Evolutionary conservation across 495 filamentous ascomycete species (phyloP), one percentile per base, ranked within the genome.

Genomic region (Aspergillus bridgeri): DNA sequence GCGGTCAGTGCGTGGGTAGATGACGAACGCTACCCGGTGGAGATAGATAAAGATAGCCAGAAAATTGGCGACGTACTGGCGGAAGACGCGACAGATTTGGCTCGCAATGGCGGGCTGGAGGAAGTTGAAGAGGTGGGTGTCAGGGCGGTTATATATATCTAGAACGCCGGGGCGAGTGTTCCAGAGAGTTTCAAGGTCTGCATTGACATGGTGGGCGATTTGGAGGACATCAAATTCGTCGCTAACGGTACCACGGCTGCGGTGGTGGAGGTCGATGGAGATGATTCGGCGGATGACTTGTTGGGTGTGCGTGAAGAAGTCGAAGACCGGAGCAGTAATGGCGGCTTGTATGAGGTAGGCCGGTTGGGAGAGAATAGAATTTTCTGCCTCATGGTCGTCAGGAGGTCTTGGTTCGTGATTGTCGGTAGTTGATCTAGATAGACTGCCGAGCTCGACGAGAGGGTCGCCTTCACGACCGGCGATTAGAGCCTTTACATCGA

Each of bases 141-240:
- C 65, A 0, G 68, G 65, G 5, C 59, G 63, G 42, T 62, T 56
- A 50, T 73, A 72, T 19, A 76, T 62, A 42, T 73, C 73, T 2
- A 76, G 66, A 8, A 76, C 69, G 5, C 65, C 51, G 0, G 73
- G 73, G 0, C 73, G 63, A 5, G 44, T 53, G 58, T 72, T 69
- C 73, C 73, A 76, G 51, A 75, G 69, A 3, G 66, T 59, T 53
- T 76, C 73, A 20, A 76, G 69, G 54, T 75, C 71, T 13, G 73
- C 72, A 33, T 69, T 65, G 17, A 76, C 64, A 62, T 69, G 67
- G 56, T 76, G 73, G 9, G 73, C 73, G 18, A 76, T 71, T 43
- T 75, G 70, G 42, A 76, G 69, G 22, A 76, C 73, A 52, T 75
- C 73, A 56, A 73, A 76, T 58, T 76, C 73, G 47, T 76, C 73